These are phyloP conservation scores for Saussurea involucrata DNA, from an alignment of 129 eudicot species.

Conservation along the genomic window DNA sequence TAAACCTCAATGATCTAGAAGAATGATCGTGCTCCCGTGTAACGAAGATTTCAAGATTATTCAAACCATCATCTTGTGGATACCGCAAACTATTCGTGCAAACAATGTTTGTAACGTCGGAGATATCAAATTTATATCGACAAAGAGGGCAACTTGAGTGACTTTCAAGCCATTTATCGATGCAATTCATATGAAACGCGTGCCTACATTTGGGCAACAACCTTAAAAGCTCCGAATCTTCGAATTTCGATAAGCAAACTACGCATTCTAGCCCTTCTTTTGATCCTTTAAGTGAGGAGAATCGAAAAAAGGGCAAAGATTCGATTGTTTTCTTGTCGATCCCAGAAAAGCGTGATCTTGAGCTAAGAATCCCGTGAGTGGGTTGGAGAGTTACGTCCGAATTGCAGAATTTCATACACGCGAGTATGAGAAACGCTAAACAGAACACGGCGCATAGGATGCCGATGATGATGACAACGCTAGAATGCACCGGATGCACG, in stretches of 20 bases:
- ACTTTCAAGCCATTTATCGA: constrained; percentile 58
- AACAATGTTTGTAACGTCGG: constrained; percentile 25
- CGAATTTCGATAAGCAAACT: constrained; percentile 54
- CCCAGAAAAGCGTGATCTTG: constrained; percentile 48
- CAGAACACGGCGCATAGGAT: constrained; percentile 40
- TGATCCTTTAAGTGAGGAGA: constrained; percentile 56
- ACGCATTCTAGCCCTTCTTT: constrained; percentile 64
- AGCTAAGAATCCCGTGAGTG: constrained; percentile 16
- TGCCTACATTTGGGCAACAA: constrained; percentile 63
- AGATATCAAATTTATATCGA: constrained; percentile 34
- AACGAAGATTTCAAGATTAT: constrained; percentile 44
- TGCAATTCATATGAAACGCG: constrained; percentile 59
- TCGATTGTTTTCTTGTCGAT: constrained; percentile 47
- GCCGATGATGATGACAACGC: constrained; percentile 35
- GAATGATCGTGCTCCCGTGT: constrained; percentile 44
- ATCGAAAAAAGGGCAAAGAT: constrained; percentile 51
- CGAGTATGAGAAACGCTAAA: constrained; percentile 38
- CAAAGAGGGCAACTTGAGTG: constrained; percentile 67
- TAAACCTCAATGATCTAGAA: constrained; percentile 48
- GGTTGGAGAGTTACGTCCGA: constrained; percentile 16
- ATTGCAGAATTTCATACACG: constrained; percentile 42
- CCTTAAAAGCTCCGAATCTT: constrained; percentile 50
- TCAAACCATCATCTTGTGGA: constrained; percentile 31
- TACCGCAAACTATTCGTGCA: constrained; percentile 45
- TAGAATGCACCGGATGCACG: constrained; percentile 37